Evolutionary conservation across 345 rosid genomes (phyloP).

Genomic region (Citrus cavaleriei): DNA sequence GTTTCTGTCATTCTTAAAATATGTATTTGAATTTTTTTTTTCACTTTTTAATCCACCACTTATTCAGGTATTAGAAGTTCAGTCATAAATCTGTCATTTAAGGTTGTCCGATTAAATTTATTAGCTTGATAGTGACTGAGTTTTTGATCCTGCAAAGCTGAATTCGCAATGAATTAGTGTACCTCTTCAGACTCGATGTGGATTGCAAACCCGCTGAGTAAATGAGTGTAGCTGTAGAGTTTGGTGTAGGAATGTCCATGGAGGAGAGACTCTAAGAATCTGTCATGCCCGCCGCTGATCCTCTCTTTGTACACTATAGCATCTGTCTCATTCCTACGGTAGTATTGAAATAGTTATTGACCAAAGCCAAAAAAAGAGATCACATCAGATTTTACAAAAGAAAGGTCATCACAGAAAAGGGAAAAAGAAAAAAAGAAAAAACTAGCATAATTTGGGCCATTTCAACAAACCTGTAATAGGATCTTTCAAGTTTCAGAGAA

Average conservation of each 20-base stretch:
- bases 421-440: not conserved
- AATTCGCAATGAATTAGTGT: not conserved
- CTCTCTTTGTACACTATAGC: conserved; percentile 24
- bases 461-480: conserved; percentile 7
- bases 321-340: conserved; percentile 11
- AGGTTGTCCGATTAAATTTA: not conserved
- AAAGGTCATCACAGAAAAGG: not conserved
- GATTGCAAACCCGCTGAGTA: conserved; percentile 44
- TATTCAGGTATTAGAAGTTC: not conserved
- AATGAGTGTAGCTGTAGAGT: conserved; percentile 46
- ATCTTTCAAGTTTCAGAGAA: conserved; percentile 20
- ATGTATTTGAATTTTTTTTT: not conserved
- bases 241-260: conserved; percentile 30
- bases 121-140: not conserved
- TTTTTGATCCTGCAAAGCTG: not conserved
- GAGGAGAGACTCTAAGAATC: conserved; percentile 27
- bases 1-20: not conserved
- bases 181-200: conserved; percentile 37
- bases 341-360: not conserved
- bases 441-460: not conserved
- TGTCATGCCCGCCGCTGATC: conserved; percentile 24
- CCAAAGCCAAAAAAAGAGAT: not conserved
- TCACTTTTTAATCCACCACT: not conserved
- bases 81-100: not conserved
- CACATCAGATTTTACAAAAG: not conserved